A percentile compares a stretch with the other conserved stretches of the same genome.
phyloP scores from a whole-genome alignment of 768 basidiomycete species.

The Leccinum uliginosum region DNA sequence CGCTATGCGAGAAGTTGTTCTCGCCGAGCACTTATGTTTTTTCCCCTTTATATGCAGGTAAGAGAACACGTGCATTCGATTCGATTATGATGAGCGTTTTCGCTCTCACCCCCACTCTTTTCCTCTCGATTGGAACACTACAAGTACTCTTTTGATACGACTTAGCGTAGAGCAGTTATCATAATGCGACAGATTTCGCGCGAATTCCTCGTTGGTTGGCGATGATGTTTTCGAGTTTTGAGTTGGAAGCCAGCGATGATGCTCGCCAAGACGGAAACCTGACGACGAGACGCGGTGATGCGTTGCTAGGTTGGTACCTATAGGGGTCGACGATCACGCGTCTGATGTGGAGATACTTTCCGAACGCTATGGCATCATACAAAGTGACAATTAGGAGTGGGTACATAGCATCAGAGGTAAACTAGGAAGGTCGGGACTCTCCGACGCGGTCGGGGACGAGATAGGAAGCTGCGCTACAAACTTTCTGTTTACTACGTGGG shows the following conservation, averaged over 20 bases:
- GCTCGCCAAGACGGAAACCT: background rate
- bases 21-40: conserved; percentile 15
- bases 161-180: conserved; percentile 19
- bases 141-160: conserved; percentile 23
- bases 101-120: background rate
- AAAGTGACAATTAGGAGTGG: no score
- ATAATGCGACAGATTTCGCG: conserved; percentile 24
- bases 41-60: conserved; percentile 24
- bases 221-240: background rate
- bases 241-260: background rate
- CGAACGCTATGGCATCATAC: no score
- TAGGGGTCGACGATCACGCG: background rate
- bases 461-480: no score
- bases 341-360: no score
- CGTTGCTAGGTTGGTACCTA: background rate
- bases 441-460: no score
- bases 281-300: background rate
- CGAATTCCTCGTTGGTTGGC: background rate
- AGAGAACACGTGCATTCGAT: conserved; percentile 17
- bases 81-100: background rate
- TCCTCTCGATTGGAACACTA: conserved; percentile 19
- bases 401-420: no score
- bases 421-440: no score
- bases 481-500: no score
- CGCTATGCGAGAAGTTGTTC: conserved; percentile 9